Evolutionary conservation across 2,329 filamentous ascomycete species (phyloP).

Genomic region (Ascocoryne sarcoides): DNA sequence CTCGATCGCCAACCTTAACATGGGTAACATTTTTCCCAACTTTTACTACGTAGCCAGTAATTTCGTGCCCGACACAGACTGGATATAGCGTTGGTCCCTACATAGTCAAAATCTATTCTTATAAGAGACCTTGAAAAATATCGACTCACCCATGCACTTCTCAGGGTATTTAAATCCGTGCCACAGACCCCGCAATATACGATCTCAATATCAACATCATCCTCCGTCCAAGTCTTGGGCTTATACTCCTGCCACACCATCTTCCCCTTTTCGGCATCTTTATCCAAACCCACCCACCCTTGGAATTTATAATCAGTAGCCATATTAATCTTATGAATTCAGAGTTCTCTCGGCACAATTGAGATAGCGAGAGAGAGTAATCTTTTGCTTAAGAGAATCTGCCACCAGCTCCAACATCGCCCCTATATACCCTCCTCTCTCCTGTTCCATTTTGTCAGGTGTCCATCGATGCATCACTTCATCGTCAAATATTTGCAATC

Average conservation of each 20-base stretch:
- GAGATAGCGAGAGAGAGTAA: too few species aligned
- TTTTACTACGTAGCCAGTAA: conserved; percentile 39
- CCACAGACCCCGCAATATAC: conserved; percentile 40
- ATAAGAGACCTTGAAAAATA: neutral
- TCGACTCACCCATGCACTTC: conserved; percentile 22
- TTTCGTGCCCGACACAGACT: conserved; percentile 42
- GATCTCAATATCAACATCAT: conserved; percentile 42
- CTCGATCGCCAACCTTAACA: conserved; percentile 44
- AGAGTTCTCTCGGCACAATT: too few species aligned
- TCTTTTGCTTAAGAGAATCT: too few species aligned
- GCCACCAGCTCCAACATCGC: too few species aligned
- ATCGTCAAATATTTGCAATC: too few species aligned
- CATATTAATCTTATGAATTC: too few species aligned
- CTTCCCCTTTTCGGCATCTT: conserved; percentile 26
- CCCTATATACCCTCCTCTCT: too few species aligned
- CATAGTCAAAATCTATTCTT: neutral
- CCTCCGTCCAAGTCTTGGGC: conserved; percentile 41
- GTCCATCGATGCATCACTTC: too few species aligned
- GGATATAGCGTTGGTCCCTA: conserved; percentile 32
- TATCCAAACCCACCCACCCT: conserved; percentile 32
- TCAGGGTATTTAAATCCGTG: conserved; percentile 28
- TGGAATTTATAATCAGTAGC: conserved; percentile 29
- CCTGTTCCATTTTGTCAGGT: too few species aligned
- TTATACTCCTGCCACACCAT: conserved; percentile 33
- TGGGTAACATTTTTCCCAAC: conserved; percentile 35